Base-by-base conservation (phyloP, 139 green algal genomes). In the Limnomonas spitsbergensis region DNA sequence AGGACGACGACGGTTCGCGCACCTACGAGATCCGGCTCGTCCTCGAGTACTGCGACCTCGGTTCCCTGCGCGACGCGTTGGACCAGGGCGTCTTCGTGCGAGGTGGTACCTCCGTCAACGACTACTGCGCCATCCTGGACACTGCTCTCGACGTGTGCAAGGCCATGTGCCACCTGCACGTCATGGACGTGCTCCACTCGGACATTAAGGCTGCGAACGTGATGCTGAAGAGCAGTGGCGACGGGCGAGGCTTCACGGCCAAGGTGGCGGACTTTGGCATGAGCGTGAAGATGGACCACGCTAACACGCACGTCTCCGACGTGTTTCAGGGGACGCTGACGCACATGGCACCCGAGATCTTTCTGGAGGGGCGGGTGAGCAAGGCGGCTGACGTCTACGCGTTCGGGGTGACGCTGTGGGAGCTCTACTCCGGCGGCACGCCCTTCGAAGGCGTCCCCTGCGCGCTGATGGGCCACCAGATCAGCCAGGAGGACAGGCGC, bases 11-110 rank as follows among this genome's bases (percentile, higher is more conserved):
- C 47, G 89, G 84, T 81, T 87, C 7, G 82, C 84, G n/a, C 80
- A 90, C 56, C 69, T 89, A 29, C 70, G 85, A 2, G 87, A 91
- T 78, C 84, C 84, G 54, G 89, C 85, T n/a, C n/a, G n/a, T n/a
- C n/a, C n/a, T n/a, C n/a, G n/a, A n/a, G n/a, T n/a, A n/a, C n/a
- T n/a, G n/a, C 67, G 84, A 91, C 82, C 71, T 73, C 29, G 85
- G 87, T 61, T 86, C 69, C 2, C 66, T 91, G 24, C 80, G 83
- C 38, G 80, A 87, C 35, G 80, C 82, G 26, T 76, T 91, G 40
- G 75, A 89, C 40, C 31, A 72, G 32, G 74, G 81, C 1, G 84
- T 61, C 20, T 86, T 89, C 68, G 14, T 14, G 20, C 14, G 47
- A 61, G 47, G 47, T 61, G 20, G 14, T 61, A 29, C 47, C 14